Conservation (phyloP, 2,329 filamentous ascomycete species). For the Ophiostoma tasmaniense region DNA sequence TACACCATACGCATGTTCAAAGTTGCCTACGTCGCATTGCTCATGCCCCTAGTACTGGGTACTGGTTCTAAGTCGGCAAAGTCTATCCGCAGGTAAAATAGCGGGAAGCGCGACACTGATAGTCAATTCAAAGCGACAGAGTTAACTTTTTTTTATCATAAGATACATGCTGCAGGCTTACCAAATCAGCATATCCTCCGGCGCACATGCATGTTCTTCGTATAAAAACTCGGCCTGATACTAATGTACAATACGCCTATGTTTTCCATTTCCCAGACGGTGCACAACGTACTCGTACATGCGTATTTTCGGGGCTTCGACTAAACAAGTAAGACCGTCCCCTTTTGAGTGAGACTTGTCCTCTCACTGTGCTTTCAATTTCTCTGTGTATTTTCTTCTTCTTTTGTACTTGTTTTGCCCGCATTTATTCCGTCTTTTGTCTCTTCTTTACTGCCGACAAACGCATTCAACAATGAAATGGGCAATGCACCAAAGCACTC, state of each 20-base stretch:
- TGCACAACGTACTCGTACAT: background rate
- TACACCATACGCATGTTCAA: background rate
- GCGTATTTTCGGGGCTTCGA: background rate
- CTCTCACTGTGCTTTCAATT: background rate
- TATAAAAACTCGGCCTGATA: background rate
- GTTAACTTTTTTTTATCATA: too few relatives aligned
- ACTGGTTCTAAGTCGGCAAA: background rate
- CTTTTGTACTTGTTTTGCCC: background rate
- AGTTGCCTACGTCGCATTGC: background rate
- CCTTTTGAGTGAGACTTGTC: background rate
- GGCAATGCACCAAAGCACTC: background rate
- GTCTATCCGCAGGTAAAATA: background rate
- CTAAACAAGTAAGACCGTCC: constrained; percentile 1
- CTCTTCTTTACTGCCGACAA: background rate
- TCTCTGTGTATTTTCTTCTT: background rate
- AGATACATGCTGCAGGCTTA: background rate
- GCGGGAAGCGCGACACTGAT: background rate
- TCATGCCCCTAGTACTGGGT: background rate
- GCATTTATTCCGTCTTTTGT: background rate
- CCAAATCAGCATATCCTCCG: constrained; percentile 7
- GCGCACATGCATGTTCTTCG: background rate
- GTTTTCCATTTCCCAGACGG: background rate
- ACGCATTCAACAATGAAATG: background rate
- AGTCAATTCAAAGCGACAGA: too few relatives aligned
- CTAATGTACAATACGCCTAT: background rate